Percentiles rank a stretch among this genome's conserved stretches.
phyloP scores from a whole-genome alignment of 306 rosid species.

The Mucuna pruriens region DNA sequence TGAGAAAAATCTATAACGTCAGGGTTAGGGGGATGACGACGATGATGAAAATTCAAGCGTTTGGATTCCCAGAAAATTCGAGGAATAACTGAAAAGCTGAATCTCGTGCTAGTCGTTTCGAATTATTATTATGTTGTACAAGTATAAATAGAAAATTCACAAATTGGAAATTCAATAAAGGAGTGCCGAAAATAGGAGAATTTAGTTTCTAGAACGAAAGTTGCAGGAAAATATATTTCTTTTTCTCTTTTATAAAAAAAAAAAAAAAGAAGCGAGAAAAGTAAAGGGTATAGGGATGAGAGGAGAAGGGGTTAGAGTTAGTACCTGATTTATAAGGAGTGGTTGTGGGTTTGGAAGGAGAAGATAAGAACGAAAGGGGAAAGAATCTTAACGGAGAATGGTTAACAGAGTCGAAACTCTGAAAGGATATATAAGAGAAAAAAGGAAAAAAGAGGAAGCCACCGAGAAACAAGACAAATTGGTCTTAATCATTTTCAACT shows the following conservation, averaged over 20 bases:
- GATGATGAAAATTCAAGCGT: not conserved
- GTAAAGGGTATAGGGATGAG: not conserved
- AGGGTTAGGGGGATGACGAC: too few species aligned
- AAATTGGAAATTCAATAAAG: slow-evolving; percentile 33
- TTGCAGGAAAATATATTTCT: too few species aligned
- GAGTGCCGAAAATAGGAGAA: not conserved
- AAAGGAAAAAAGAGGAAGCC: slow-evolving; percentile 40
- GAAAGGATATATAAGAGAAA: slow-evolving; percentile 30
- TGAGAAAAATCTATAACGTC: slow-evolving; percentile 3
- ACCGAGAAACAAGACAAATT: slow-evolving; percentile 66
- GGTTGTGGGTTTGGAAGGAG: slow-evolving; percentile 11
- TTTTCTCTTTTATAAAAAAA: too few species aligned
- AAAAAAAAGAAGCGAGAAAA: not conserved
- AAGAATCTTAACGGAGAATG: slow-evolving; percentile 54
- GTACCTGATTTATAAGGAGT: slow-evolving; percentile 53
- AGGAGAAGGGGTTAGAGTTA: not conserved
- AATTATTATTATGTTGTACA: too few species aligned
- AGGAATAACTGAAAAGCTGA: not conserved
- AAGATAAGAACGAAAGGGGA: slow-evolving; percentile 19
- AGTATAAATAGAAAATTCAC: slow-evolving; percentile 4
- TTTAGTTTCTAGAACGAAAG: not conserved
- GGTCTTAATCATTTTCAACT: slow-evolving; percentile 39
- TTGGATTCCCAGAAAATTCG: slow-evolving; percentile 32
- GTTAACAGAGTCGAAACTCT: slow-evolving; percentile 34
- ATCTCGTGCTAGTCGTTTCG: not conserved